Evolutionary conservation across 441 rosid genomes (phyloP), one percentile per base, ranked within the genome.

Genomic region (Dalechampia spathulata): DNA sequence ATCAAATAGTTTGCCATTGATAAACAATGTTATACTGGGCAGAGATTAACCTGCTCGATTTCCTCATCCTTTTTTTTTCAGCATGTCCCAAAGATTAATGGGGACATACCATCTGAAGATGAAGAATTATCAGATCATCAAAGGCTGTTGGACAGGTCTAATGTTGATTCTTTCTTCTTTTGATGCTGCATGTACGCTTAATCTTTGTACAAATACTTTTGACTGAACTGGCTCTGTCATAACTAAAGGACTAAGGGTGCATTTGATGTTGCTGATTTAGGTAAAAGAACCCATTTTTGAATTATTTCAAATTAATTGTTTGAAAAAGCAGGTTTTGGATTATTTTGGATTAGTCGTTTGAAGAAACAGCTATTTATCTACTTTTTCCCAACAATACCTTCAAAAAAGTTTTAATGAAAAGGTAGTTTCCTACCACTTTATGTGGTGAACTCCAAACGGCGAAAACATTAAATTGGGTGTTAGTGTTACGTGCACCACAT

Each of bases 81-180:
- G 98, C 98, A 88, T 62, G 80, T 88, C 28, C 96, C 98, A 13
- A 92, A 81, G 78, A 83, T 75, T 54, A 88, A 92, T 75, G 94
- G 96, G 12, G 85, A 81, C 52, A 54, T 92, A 42, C 98, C 98
- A 1, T 70, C 94, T 25, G 82, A 61, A 62, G 96, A 92, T 65
- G 91, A 84, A 63, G 85, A 78, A 72, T 61, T 79, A 20, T 84
- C 96, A 48, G 87, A 84, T 74, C 98, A 86, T 72, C 79, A 88
- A 70, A 79, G 96, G 67, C 82, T 92, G 21, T 83, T 74, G 32
- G 87, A 92, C 68, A 88, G 98, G 98, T 91, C 27, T 69, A 42
- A 9, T 22, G 5, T 48, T 4, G 2, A 3, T 28, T 38, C 16
- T 21, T 16, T 13, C 45, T 49, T 27, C 12, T 52, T 46, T 25